Conservation (phyloP, 164 flowering plant species). For the Tetrastigma voinierianum region DNA sequence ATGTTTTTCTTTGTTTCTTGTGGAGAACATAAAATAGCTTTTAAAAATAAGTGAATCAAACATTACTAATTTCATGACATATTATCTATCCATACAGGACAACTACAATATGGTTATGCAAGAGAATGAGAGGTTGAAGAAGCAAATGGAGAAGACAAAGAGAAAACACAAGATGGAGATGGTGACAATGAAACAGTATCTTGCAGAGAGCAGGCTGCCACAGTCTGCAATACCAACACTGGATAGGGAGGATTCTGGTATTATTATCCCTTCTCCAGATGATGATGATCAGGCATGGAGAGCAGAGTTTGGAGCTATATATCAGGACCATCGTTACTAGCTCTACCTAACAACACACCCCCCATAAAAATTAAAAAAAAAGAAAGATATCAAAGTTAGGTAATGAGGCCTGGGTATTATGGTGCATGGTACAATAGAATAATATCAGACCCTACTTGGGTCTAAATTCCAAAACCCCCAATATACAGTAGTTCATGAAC, state of each 20-base stretch:
- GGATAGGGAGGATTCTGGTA: constrained; percentile 44
- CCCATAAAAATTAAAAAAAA: too few species aligned
- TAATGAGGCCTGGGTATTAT: too few species aligned
- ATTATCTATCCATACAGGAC: constrained; percentile 43
- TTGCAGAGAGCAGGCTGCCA: constrained; percentile 92
- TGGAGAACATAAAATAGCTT: too few species aligned
- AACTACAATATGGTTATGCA: constrained; percentile 42
- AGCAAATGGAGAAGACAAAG: constrained; percentile 82
- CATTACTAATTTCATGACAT: not conserved
- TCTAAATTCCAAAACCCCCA: not conserved
- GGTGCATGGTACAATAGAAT: too few species aligned
- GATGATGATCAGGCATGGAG: constrained; percentile 96
- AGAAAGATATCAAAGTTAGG: too few species aligned
- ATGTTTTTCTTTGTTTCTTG: too few species aligned
- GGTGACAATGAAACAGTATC: constrained; percentile 84
- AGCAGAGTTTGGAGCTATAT: constrained; percentile 77
- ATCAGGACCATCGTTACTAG: constrained; percentile 53
- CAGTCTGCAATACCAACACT: constrained; percentile 78
- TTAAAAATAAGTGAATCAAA: too few species aligned
- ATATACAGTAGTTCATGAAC: not conserved
- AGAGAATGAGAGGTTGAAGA: constrained; percentile 78
- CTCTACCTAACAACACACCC: too few species aligned
- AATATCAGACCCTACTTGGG: constrained; percentile 35
- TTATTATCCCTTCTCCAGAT: constrained; percentile 21
- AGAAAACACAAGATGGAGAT: constrained; percentile 96